Evolutionary conservation across 2,329 filamentous ascomycete genomes (phyloP).

Genomic region (Aspergillus tanneri): DNA sequence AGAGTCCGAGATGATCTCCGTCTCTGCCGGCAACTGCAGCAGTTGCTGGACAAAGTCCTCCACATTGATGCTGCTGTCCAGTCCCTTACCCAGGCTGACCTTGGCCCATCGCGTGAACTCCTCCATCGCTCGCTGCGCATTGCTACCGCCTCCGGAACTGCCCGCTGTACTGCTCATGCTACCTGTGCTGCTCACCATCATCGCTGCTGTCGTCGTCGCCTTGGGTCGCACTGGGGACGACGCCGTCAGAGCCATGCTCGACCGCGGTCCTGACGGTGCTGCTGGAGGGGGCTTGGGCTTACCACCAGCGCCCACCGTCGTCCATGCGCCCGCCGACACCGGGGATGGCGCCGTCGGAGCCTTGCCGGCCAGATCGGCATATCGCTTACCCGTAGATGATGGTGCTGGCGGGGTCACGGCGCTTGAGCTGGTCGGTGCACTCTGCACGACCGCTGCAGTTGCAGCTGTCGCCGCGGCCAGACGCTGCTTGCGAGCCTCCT

Average conservation of each 20-base stretch:
- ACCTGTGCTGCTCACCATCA: constrained; percentile 48
- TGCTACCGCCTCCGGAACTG: too few relatives aligned
- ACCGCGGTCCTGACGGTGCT: constrained; percentile 46
- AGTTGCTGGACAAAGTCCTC: constrained; percentile 78
- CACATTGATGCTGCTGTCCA: constrained; percentile 67
- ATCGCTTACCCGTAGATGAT: constrained; percentile 70
- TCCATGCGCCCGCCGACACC: constrained; percentile 66
- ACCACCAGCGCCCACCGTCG: constrained; percentile 88
- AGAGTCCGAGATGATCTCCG: constrained; percentile 80
- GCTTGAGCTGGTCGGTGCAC: constrained; percentile 45
- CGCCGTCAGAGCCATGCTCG: constrained; percentile 47
- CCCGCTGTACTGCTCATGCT: constrained; percentile 47
- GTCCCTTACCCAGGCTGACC: constrained; percentile 71
- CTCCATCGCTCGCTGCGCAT: constrained; percentile 68
- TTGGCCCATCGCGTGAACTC: constrained; percentile 95
- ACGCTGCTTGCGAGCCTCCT: constrained; percentile 84
- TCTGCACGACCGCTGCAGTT: constrained; percentile 48
- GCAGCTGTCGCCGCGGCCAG: constrained; percentile 52
- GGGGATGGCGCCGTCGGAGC: constrained; percentile 44
- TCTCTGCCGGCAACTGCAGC: constrained; percentile 71
- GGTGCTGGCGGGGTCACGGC: constrained; percentile 38
- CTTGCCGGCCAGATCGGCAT: constrained; percentile 91
- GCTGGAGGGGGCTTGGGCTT: constrained; percentile 74
- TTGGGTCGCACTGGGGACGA: constrained; percentile 48
- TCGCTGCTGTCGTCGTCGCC: constrained; percentile 59